Conservation (phyloP, 345 rosid species). For the Aurinia saxatilis region DNA sequence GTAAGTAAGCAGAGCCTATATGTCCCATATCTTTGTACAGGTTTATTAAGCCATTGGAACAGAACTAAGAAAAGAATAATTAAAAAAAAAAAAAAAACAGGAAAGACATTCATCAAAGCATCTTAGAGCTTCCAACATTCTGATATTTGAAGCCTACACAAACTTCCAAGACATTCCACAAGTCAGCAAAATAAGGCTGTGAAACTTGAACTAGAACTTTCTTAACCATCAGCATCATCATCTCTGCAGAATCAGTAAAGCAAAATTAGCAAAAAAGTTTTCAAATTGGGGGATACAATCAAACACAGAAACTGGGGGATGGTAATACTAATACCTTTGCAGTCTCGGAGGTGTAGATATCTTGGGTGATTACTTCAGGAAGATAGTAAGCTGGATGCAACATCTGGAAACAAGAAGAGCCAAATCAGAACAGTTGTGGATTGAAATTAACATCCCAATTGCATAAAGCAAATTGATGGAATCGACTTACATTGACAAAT, state of each 20-base stretch:
- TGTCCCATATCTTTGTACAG: not conserved
- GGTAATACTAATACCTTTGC: conserved; percentile 39
- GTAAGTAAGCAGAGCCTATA: not conserved
- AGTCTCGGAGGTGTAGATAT: conserved; percentile 39
- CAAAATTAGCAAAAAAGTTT: not conserved
- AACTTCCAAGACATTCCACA: not conserved
- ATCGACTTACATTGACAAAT: conserved; percentile 53
- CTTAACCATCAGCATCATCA: not conserved
- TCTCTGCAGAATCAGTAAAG: conserved; percentile 3
- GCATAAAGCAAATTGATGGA: no score
- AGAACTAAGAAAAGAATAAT: not conserved
- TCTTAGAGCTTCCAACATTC: conserved; percentile 6
- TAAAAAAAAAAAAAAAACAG: not conserved
- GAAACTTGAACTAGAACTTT: no score
- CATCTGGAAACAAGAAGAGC: conserved; percentile 32
- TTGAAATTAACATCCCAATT: no score
- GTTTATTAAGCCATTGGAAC: conserved; percentile 11
- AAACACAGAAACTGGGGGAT: not conserved
- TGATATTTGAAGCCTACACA: not conserved
- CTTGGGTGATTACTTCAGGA: conserved; percentile 44
- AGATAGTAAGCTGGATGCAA: conserved; percentile 68
- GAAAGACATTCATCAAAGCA: not conserved
- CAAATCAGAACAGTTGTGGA: not conserved
- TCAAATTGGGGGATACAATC: not conserved
- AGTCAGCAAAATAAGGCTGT: not conserved